These are phyloP conservation scores for Fusarium sacchari DNA, from an alignment of 2,329 filamentous ascomycete genomes.

Conservation along the genomic window DNA sequence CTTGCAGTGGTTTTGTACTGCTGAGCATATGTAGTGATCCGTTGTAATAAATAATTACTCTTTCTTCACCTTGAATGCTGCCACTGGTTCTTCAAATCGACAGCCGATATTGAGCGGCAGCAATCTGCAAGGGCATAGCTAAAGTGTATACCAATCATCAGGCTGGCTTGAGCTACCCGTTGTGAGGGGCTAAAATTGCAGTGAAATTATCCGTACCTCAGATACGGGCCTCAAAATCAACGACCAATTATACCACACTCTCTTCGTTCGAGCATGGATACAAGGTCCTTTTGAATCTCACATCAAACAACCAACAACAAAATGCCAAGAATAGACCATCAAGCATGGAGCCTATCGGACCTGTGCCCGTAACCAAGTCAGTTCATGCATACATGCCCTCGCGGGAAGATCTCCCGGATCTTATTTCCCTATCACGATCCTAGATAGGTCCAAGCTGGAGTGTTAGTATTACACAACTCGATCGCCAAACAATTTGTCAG, in stretches of 20 bases:
- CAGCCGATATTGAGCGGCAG: neutral
- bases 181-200: neutral
- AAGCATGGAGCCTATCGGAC: constrained; percentile 3
- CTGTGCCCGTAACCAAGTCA: neutral
- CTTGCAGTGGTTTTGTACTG: neutral
- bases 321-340: neutral
- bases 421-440: constrained; percentile 21
- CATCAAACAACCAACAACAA: neutral
- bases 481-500: constrained; percentile 30
- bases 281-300: neutral
- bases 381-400: constrained; percentile 29
- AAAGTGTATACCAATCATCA: fast-evolving
- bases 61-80: neutral
- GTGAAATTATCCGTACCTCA: too few relatives aligned
- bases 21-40: neutral
- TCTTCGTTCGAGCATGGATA: neutral
- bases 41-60: constrained; percentile 3
- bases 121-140: neutral
- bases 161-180: neutral
- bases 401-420: constrained; percentile 33
- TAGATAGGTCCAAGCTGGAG: neutral
- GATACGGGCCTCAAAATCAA: too few relatives aligned
- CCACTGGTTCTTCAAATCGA: fast-evolving
- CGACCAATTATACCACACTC: too few relatives aligned
- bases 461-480: constrained; percentile 22